phyloP scores from a whole-genome alignment of 148 eudicot genomes.

The Amaranthus hypochondriacus region DNA sequence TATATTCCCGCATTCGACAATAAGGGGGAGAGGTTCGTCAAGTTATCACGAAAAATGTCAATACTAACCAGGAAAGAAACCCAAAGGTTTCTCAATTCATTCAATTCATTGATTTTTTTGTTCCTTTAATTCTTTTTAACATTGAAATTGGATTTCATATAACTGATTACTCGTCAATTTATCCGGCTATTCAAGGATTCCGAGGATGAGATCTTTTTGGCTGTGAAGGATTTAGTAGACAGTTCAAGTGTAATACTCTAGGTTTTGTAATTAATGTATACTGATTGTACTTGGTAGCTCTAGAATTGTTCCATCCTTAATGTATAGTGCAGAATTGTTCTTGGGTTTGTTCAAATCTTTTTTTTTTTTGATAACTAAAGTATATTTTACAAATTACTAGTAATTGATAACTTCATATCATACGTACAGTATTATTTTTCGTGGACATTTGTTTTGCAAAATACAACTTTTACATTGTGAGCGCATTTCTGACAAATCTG shows the following conservation, averaged over 20 bases:
- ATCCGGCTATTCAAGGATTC: conserved; percentile 6
- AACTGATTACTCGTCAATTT: conserved; percentile 1
- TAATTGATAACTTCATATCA: too few species aligned
- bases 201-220: conserved; percentile 20
- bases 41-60: neutral
- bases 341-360: too few species aligned
- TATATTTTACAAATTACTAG: too few species aligned
- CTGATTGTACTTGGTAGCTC: conserved; percentile 1
- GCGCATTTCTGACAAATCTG: too few species aligned
- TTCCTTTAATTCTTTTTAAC: conserved; percentile 18
- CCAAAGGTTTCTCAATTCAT: conserved; percentile 11
- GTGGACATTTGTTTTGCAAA: too few species aligned
- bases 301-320: too few species aligned
- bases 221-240: conserved; percentile 11
- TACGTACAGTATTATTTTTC: too few species aligned
- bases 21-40: conserved; percentile 39
- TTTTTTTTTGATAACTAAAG: too few species aligned
- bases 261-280: conserved; percentile 26
- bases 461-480: too few species aligned
- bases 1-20: conserved; percentile 26
- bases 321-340: too few species aligned
- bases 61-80: neutral
- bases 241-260: conserved; percentile 19
- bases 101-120: conserved; percentile 24
- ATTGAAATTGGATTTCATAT: conserved; percentile 18